phyloP scores from a whole-genome alignment of 129 eudicot species.

The Helianthus tuberosus region DNA sequence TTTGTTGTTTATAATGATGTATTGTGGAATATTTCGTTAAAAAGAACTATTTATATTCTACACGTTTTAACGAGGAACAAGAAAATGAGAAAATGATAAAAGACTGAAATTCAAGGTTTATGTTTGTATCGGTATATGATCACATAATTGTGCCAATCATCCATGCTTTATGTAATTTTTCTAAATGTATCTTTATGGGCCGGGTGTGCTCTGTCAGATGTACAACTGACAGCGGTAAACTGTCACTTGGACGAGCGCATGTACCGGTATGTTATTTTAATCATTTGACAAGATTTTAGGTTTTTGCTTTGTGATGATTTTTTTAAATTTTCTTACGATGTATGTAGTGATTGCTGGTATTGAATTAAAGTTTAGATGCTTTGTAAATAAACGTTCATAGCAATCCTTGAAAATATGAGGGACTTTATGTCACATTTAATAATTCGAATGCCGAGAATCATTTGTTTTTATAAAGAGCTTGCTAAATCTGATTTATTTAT shows the following conservation, averaged over 20 bases:
- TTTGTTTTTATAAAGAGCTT: too few species aligned
- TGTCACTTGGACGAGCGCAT: constrained; percentile 44
- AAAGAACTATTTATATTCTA: too few species aligned
- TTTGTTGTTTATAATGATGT: too few species aligned
- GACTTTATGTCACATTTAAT: too few species aligned
- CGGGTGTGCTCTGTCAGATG: constrained; percentile 43
- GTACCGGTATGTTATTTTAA: constrained; percentile 47
- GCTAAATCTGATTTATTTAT: too few species aligned
- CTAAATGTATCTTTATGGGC: constrained; percentile 19
- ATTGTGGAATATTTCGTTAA: too few species aligned
- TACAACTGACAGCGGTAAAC: constrained; percentile 31
- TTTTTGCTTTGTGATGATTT: neutral
- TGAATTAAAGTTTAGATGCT: too few species aligned
- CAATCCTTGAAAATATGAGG: too few species aligned
- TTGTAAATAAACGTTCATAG: too few species aligned
- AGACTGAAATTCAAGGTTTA: constrained; percentile 74
- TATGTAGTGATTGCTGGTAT: constrained; percentile 47
- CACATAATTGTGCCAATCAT: neutral
- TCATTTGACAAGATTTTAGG: neutral
- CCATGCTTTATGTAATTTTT: neutral
- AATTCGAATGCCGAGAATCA: too few species aligned
- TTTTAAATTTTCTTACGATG: neutral
- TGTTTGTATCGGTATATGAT: neutral
- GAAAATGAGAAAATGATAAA: constrained; percentile 52
- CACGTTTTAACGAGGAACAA: constrained; percentile 54